phyloP scores from a whole-genome alignment of 176 grass and related monocot genomes.

The Oryza australiensis region DNA sequence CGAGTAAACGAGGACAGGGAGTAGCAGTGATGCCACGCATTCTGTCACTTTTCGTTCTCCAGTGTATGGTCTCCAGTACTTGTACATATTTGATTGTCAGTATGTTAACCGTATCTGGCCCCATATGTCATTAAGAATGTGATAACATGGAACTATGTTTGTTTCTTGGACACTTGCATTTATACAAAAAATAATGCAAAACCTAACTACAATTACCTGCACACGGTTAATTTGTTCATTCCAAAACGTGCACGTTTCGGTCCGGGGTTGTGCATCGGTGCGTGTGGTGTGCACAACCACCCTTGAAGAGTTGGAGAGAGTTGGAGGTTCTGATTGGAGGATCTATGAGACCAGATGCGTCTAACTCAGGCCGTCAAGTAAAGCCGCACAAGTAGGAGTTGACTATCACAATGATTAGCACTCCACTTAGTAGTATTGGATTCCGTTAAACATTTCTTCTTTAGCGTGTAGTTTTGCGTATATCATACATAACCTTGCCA shows the following conservation, averaged over 20 bases:
- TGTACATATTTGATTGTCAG: too few species aligned
- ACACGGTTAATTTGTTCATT: neutral
- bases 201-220: neutral
- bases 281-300: conserved; percentile 4
- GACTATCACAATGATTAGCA: conserved; percentile 6
- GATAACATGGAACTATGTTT: too few species aligned
- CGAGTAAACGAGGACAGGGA: too few species aligned
- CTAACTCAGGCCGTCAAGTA: conserved; percentile 17
- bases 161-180: neutral
- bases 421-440: neutral
- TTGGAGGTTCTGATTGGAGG: conserved; percentile 23
- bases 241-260: neutral
- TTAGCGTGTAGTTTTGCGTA: neutral
- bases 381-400: conserved; percentile 41
- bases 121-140: neutral
- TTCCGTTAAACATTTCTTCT: neutral
- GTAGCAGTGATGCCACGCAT: neutral
- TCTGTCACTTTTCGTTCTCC: neutral
- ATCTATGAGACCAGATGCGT: neutral
- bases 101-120: neutral
- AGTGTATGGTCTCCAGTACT: neutral
- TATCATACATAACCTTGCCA: conserved; percentile 6
- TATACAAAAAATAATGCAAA: too few species aligned
- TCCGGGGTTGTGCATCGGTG: neutral
- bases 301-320: neutral